Conservation (phyloP, 306 rosid species). For the Betula pendula region DNA sequence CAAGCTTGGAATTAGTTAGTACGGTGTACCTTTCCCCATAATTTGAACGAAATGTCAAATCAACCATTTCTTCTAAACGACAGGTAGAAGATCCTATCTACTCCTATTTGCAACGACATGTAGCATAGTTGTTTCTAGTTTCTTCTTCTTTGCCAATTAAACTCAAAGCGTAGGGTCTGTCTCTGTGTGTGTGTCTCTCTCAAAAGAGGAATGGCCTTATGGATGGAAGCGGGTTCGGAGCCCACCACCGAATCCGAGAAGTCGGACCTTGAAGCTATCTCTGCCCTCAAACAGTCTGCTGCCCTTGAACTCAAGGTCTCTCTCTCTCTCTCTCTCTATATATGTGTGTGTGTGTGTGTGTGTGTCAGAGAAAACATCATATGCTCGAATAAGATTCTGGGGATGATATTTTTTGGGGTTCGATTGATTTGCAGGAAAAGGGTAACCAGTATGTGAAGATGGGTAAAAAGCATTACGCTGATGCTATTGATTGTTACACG, state of each 20-base stretch:
- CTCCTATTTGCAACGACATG: neutral
- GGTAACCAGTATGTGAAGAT: constrained; percentile 73
- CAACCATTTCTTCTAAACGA: neutral
- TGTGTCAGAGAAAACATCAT: neutral
- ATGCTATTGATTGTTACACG: constrained; percentile 88
- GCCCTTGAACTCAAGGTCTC: constrained; percentile 77
- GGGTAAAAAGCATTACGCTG: constrained; percentile 83
- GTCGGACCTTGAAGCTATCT: constrained; percentile 92
- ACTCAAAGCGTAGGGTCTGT: too few relatives aligned
- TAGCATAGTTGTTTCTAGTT: neutral
- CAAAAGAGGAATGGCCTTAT: constrained; percentile 60
- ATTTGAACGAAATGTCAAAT: neutral
- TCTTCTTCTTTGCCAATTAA: neutral
- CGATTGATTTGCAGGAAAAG: constrained; percentile 62
- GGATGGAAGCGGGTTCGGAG: constrained; percentile 79
- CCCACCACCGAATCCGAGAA: constrained; percentile 72
- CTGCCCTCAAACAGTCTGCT: constrained; percentile 76
- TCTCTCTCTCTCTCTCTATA: constrained; percentile 5
- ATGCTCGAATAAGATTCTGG: neutral
- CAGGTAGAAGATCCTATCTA: neutral
- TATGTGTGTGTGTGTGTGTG: neutral
- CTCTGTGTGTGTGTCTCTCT: neutral
- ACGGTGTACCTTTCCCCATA: constrained; percentile 5
- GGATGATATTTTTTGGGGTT: neutral
- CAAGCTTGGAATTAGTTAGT: too few relatives aligned